Conservation (phyloP, 2,329 filamentous ascomycete genomes). For the Pseudopithomyces chartarum region DNA sequence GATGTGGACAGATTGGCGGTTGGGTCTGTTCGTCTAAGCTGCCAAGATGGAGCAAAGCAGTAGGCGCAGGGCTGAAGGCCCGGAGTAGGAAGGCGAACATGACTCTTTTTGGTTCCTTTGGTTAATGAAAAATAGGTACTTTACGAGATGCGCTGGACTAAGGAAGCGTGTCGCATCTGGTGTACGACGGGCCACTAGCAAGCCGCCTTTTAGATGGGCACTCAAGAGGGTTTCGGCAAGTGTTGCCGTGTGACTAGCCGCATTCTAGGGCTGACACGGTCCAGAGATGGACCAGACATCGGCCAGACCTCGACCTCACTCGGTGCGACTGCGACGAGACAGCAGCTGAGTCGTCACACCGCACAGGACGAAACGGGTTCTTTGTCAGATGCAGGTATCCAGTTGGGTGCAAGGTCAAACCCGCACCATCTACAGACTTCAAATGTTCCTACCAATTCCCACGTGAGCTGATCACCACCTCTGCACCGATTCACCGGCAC, state of each 20-base stretch:
- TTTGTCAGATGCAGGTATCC: background rate
- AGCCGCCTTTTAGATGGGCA: slow-evolving; percentile 1
- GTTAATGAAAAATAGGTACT: background rate
- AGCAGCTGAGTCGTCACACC: background rate
- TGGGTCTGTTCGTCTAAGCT: slow-evolving; percentile 7
- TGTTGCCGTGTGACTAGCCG: slow-evolving; percentile 1
- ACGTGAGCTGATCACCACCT: too few relatives aligned
- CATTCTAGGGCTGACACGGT: too few relatives aligned
- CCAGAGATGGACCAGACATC: too few relatives aligned
- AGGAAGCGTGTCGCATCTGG: slow-evolving; percentile 2
- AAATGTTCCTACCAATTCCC: background rate
- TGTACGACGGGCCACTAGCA: slow-evolving; percentile 2
- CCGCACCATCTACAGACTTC: background rate
- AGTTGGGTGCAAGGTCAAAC: background rate
- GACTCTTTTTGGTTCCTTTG: background rate
- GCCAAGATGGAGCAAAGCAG: slow-evolving; percentile 5
- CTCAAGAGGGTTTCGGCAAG: slow-evolving; percentile 3
- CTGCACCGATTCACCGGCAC: too few relatives aligned
- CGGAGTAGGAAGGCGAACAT: slow-evolving; percentile 5
- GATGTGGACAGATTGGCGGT: slow-evolving; percentile 7
- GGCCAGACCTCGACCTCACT: too few relatives aligned
- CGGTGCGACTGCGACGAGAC: background rate
- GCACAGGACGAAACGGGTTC: background rate
- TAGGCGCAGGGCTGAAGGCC: slow-evolving; percentile 4
- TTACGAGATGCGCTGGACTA: background rate